Evolutionary conservation across 441 rosid genomes (phyloP), one percentile per base, ranked within the genome.

Genomic region (Syzygium malaccense): DNA sequence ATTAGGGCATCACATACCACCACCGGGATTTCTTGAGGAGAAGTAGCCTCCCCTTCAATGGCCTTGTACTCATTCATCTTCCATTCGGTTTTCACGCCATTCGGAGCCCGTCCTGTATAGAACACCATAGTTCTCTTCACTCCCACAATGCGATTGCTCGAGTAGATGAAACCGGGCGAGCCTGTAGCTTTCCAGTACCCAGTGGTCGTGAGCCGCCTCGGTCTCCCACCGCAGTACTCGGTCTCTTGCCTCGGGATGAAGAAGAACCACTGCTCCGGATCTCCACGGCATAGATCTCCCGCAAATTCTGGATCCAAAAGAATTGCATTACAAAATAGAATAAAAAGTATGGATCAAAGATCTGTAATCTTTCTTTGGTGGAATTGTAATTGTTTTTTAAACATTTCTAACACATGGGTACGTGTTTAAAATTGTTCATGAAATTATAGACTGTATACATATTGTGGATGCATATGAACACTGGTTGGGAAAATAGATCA

Each of bases 111-210:
- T 79, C 95, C 96, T 0, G 12, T 86, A 55, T 95, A 95, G 88
- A 94, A 95, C 55, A 94, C 95, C 95, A 95, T 94, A 7, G 95
- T 94, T 88, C 94, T 90, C 88, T 92, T 95, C 45, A 88, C 53
- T 14, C 94, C 96, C 19, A 95, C 88, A 1, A 90, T 33, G 2
- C 91, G 93, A 88, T 92, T 90, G 7, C 51, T 58, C 18, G 94
- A 94, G 89, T 87, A 94, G 58, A 95, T 91, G 30, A 8, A 84
- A n/a, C 92, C 87, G 4, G 94, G 94, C 28, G 93, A 91, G 19
- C 96, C 96, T 0, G 95, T 94, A 1, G 95, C 92, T 86, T 94
- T 94, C 96, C 96, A 94, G 53, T 92, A 94, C 48, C 96, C 96
- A 6, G 60, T 85, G 19, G 89, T 51, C 14, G 95, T 94, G 7